A percentile compares a stretch with the other conserved stretches of the same genome.
phyloP scores from a whole-genome alignment of 129 eudicot species.

The Helianthus annuus region HanXRQr2.0-SUNRISE NC_035446.2:94605471-94605970 shows the following conservation, averaged over 20 bases:
- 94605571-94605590: background rate
- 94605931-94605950: slow-evolving; percentile 58
- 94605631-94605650: slow-evolving; percentile 45
- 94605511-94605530: too few species aligned
- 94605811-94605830: background rate
- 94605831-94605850: too few species aligned
- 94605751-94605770: slow-evolving; percentile 54
- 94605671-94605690: slow-evolving; percentile 75
- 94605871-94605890: slow-evolving; percentile 82
- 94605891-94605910: slow-evolving; percentile 75
- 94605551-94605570: background rate
- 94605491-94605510: too few species aligned
- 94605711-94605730: slow-evolving; percentile 83
- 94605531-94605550: too few species aligned
- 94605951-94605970: slow-evolving; percentile 69
- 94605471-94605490: too few species aligned
- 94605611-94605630: slow-evolving; percentile 76
- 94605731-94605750: slow-evolving; percentile 76
- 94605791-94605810: background rate
- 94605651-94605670: slow-evolving; percentile 65
- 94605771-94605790: slow-evolving; percentile 65
- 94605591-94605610: slow-evolving; percentile 77
- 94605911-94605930: slow-evolving; percentile 76
- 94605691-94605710: slow-evolving; percentile 66
- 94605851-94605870: slow-evolving; percentile 81